phyloP scores from a whole-genome alignment of 176 grass and related monocot species.

The Leersia perrieri region DNA sequence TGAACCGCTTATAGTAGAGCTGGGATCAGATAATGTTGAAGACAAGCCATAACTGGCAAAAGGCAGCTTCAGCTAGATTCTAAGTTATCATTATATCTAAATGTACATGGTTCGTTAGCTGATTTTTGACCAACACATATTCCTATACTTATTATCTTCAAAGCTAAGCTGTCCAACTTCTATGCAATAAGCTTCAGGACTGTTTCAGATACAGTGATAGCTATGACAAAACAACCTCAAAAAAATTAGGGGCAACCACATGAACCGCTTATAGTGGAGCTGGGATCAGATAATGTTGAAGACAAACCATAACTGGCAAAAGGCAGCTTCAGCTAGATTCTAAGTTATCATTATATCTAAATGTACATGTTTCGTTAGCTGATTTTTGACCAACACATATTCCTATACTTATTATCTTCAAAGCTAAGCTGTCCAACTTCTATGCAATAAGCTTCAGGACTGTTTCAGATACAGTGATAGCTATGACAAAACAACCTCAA shows the following conservation, averaged over 20 bases:
- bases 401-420: background rate
- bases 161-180: background rate
- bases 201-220: constrained; percentile 4
- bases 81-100: background rate
- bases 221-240: background rate
- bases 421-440: background rate
- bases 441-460: background rate
- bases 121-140: background rate
- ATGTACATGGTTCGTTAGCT: constrained; percentile 1
- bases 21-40: background rate
- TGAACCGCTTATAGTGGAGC: no score
- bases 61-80: background rate
- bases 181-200: background rate
- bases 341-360: background rate
- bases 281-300: no score
- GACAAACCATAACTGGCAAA: background rate
- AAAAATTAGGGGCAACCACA: no score
- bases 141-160: background rate
- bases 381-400: background rate
- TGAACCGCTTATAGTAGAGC: background rate
- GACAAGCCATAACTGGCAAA: background rate
- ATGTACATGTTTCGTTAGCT: background rate
- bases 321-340: constrained; percentile 1
- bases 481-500: background rate
- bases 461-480: constrained; percentile 4